Evolutionary conservation across 805 yeast genomes (phyloP).

Genomic region (Candida cerambycidarum): DNA sequence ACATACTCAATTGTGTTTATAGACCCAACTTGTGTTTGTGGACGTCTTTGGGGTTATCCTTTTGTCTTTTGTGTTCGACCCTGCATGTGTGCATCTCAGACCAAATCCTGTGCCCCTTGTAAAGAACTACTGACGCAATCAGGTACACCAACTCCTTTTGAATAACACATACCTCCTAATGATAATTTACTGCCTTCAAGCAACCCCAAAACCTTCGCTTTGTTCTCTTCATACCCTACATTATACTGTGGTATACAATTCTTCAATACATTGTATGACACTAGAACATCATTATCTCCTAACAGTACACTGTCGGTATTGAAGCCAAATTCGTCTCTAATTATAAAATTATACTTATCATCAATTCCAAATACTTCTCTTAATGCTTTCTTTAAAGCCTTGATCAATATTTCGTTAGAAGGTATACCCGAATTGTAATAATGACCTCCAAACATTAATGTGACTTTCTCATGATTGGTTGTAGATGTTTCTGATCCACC

Average conservation of each 20-base stretch:
- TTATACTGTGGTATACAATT: constrained; percentile 78
- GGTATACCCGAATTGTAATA: constrained; percentile 33
- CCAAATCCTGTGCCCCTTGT: constrained; percentile 45
- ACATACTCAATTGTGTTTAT: too few species aligned
- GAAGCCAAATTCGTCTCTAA: constrained; percentile 25
- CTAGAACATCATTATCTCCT: constrained; percentile 25
- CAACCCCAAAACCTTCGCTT: constrained; percentile 32
- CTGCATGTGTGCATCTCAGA: too few species aligned
- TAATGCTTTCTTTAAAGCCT: constrained; percentile 27
- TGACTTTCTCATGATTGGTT: constrained; percentile 60
- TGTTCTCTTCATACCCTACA: constrained; percentile 60
- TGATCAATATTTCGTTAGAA: constrained; percentile 24
- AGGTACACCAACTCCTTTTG: constrained; percentile 85
- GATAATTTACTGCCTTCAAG: constrained; percentile 43
- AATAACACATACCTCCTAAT: constrained; percentile 76
- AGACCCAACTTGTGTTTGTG: too few species aligned
- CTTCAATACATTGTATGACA: constrained; percentile 32
- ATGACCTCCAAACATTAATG: constrained; percentile 92
- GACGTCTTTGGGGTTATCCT: too few species aligned
- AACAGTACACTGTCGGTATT: constrained; percentile 16
- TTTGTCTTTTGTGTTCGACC: too few species aligned
- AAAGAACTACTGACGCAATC: constrained; percentile 73
- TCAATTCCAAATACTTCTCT: constrained; percentile 20
- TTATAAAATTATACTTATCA: constrained; percentile 19
- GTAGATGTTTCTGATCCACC: constrained; percentile 2